phyloP scores from a whole-genome alignment of 345 rosid species.

The Sonneratia caseolaris region DNA sequence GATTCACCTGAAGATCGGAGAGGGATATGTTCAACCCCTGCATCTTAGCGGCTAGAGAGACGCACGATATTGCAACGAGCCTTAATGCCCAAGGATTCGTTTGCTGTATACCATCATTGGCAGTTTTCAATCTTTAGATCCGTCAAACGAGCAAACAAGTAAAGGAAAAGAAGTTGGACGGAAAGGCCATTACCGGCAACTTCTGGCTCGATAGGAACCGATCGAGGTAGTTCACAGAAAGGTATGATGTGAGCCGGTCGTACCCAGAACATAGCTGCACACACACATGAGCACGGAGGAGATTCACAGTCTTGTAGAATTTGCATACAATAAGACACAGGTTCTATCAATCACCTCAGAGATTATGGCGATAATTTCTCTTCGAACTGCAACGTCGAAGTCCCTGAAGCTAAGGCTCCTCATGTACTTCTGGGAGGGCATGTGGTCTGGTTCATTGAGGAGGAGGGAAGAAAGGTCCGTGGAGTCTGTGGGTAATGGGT shows the following conservation, averaged over 20 bases:
- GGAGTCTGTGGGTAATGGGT: constrained; percentile 33
- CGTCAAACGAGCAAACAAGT: neutral
- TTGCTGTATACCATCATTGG: neutral
- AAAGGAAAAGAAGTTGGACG: neutral
- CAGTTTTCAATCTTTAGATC: neutral
- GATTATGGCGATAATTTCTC: constrained; percentile 36
- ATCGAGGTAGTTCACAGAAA: constrained; percentile 73
- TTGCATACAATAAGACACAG: too few species aligned
- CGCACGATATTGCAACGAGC: constrained; percentile 61
- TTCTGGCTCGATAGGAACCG: constrained; percentile 57
- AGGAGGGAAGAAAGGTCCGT: constrained; percentile 30
- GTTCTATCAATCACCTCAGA: constrained; percentile 17
- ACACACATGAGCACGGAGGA: neutral
- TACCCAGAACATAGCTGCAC: constrained; percentile 27
- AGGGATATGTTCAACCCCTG: constrained; percentile 30
- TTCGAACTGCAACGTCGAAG: constrained; percentile 31
- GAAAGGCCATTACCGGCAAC: constrained; percentile 32
- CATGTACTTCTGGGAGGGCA: constrained; percentile 37
- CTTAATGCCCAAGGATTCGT: constrained; percentile 44
- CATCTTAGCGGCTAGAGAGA: constrained; percentile 73
- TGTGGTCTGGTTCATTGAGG: constrained; percentile 55
- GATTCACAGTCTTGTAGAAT: neutral
- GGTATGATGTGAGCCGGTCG: constrained; percentile 46
- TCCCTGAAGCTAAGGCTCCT: constrained; percentile 24
- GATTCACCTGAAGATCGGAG: constrained; percentile 34